Base-by-base conservation (phyloP, 805 yeast species). In the Teunomyces panamensis region DNA sequence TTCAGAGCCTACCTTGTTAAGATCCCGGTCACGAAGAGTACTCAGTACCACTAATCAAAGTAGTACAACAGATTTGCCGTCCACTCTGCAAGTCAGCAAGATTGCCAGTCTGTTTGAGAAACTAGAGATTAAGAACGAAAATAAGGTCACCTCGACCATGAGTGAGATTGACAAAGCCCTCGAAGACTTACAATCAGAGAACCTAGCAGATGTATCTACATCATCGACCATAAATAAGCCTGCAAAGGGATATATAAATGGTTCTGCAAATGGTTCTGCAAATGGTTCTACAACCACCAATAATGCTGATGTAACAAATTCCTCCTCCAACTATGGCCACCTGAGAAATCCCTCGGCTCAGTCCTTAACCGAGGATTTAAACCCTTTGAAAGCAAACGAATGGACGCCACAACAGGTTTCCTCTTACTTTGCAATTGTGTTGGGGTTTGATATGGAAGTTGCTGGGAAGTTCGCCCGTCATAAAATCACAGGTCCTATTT, bases 321-420 rank as follows among this genome's bases (percentile, higher is more conserved):
- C 45, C 11, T 24, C 45, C 20, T 36, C 37, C 7, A 28, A 34
- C 5, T 34, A 27, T 9, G 37, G 34, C 17, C 52, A 50, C 33
- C 44, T 34, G 37, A 39, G 55, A 26, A 53, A 34, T 29, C 27
- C 51, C 1, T 51, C 55, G 7, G 45, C 47, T 11, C 53, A 53
- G 45, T 42, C 49, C 14, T 39, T 60, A 26, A 55, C 58, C 7
- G 56, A 56, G 42, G 57, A 63, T 30, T 60, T 82, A 39, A 69
- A 78, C 48, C 83, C 84, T 0, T 58, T 66, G 26, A 69, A 74
- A 34, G 87, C 80, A 4, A 64, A 64, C 34, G 60, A 68, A 8
- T 94, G 99, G 99, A 71, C 89, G 0, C 94, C 98, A 0, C 80
- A 81, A 45, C 91, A 94, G 57, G 98, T 94, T 0, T 78, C 87